phyloP scores from a whole-genome alignment of 305 asterid species.

The Solanum hybrid region DNA sequence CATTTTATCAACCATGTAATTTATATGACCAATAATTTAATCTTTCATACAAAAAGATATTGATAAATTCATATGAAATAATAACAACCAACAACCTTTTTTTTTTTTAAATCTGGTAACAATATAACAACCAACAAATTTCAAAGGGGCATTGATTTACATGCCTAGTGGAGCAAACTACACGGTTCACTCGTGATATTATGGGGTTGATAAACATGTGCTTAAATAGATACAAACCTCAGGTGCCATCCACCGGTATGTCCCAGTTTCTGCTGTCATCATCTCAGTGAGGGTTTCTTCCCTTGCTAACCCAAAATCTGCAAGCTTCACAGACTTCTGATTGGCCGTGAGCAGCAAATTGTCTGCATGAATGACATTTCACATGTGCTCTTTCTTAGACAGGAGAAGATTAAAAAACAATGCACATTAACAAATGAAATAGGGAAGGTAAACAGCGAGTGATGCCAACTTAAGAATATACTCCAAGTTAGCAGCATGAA shows the following conservation, averaged over 20 bases:
- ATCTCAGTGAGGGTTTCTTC: conserved; percentile 93
- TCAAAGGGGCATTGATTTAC: not conserved
- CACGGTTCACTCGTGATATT: not conserved
- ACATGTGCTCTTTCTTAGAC: conserved; percentile 17
- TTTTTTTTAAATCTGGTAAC: not conserved
- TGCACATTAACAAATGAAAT: not conserved
- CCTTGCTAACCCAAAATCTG: conserved; percentile 96
- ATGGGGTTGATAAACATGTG: not conserved
- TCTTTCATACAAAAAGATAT: not conserved
- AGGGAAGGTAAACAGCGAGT: not conserved
- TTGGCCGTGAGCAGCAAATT: conserved; percentile 86
- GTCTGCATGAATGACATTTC: conserved; percentile 48
- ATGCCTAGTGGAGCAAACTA: not conserved
- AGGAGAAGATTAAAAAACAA: not conserved
- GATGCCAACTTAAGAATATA: not conserved
- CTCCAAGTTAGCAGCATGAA: not conserved
- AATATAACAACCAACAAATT: not conserved
- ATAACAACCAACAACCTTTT: not conserved
- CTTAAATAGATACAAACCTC: conserved; percentile 46
- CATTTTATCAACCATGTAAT: not conserved
- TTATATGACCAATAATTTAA: not conserved
- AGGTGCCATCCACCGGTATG: conserved; percentile 99
- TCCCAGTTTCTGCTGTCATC: conserved; percentile 99
- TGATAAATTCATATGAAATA: not conserved
- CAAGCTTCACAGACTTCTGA: conserved; percentile 89